phyloP scores from a whole-genome alignment of 2,329 filamentous ascomycete species.

The Plenodomus biglobosus region DNA sequence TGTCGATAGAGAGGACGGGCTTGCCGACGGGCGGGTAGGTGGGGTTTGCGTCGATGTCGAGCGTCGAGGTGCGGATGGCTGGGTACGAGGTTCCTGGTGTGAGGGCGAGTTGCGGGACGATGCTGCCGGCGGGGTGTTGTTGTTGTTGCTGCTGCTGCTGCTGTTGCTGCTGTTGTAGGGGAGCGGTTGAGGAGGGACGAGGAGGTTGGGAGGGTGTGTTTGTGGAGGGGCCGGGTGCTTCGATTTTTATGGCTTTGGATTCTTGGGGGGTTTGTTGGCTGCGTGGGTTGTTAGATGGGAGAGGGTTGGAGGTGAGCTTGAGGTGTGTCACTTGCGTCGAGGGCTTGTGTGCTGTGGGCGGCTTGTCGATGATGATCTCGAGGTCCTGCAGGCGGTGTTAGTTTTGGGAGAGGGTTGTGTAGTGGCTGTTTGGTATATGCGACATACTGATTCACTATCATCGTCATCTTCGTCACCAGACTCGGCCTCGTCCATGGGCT shows the following conservation, averaged over 20 bases:
- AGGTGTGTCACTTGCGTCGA: constrained; percentile 26
- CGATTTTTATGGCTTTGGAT: constrained; percentile 44
- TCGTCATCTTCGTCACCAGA: constrained; percentile 51
- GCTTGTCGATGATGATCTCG: constrained; percentile 55
- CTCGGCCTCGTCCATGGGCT: constrained; percentile 51
- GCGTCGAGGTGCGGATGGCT: constrained; percentile 71
- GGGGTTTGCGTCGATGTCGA: constrained; percentile 83
- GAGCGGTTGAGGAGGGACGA: constrained; percentile 10
- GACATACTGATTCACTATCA: constrained; percentile 48
- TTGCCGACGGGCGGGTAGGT: constrained; percentile 73
- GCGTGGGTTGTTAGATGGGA: background rate
- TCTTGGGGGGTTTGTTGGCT: constrained; percentile 31
- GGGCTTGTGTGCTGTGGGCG: constrained; percentile 46
- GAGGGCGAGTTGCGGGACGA: constrained; percentile 25
- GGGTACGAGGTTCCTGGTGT: constrained; percentile 53
- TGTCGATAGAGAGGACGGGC: constrained; percentile 63
- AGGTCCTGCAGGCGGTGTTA: constrained; percentile 49
- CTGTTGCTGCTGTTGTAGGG: constrained; percentile 1
- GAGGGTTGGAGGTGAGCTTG: background rate
- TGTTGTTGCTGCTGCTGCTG: too few species aligned
- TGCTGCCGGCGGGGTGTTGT: constrained; percentile 4
- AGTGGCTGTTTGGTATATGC: too few species aligned
- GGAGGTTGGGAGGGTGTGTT: constrained; percentile 25
- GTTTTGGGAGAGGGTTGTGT: too few species aligned
- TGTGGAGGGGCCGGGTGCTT: constrained; percentile 30